Evolutionary conservation across 176 grass and related monocot genomes (phyloP), one percentile per base, ranked within the genome.

Genomic region (Hordeum marinum): DNA sequence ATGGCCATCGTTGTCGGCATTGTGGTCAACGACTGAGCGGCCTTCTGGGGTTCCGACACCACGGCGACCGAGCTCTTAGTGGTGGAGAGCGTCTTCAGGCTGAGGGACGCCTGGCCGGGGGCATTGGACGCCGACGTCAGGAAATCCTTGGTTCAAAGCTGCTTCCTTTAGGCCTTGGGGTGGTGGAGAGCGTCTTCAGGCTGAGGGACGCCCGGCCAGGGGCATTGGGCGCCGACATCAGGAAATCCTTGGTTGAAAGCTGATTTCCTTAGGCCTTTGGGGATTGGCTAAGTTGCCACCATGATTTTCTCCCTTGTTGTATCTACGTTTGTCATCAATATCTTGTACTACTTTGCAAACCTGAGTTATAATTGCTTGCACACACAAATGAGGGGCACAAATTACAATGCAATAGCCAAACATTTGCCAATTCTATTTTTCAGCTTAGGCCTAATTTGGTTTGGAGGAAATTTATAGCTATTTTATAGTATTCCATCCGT

Each of bases 21-120:
- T 81, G 91, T 88, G 5, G 88, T 89, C 13, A 98, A 96, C 14
- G 93, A 99, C 76, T 92, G 93, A 91, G 86, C 91, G 10, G 96
- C 86, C 23, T 99, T 99, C 86, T 96, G 96, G 32, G 96, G 93
- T 17, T 82, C 91, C 0, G 93, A 99, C 91, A 99, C 93, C 68
- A 99, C 90, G 0, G 88, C 91, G 2, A 96, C 96, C 0, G 91
- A 99, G 88, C 88, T 99, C 34, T 94, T 93, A 2, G 79, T 99
- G 73, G 86, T 96, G 34, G 93, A 92, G 73, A 90, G 40, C 43
- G 86, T 91, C 18, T 99, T 99, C 89, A 92, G 94, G 71, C 84
- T 91, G 69, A 80, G 96, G 40, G 84, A 99, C 41, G 86, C 81
- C 2, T 86, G 84, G 23, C 88, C 90, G 11, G 89, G 85, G 27